Evolutionary conservation across 2,329 filamentous ascomycete species (phyloP).

Genomic region (Eutypella sp.): DNA sequence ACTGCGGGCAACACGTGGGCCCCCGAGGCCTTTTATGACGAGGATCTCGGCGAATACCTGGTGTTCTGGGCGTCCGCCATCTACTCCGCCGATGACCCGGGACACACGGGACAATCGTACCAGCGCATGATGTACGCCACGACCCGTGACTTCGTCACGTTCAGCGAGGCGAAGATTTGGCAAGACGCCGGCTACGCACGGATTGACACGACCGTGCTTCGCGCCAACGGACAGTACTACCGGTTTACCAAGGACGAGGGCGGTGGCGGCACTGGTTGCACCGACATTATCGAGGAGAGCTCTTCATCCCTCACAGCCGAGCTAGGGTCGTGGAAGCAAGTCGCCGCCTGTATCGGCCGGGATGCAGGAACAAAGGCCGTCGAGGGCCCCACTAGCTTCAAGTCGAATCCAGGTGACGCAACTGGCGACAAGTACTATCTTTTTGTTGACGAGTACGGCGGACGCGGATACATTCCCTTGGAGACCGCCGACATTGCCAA

Average conservation of each 20-base stretch:
- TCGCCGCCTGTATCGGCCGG: conserved; percentile 44
- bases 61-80: conserved; percentile 45
- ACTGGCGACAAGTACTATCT: conserved; percentile 51
- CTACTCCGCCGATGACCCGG: conserved; percentile 35
- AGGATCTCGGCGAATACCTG: conserved; percentile 34
- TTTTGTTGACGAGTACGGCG: conserved; percentile 49
- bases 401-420: conserved; percentile 42
- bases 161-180: conserved; percentile 42
- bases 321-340: conserved; percentile 37
- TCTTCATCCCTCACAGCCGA: conserved; percentile 36
- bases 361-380: conserved; percentile 44
- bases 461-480: conserved; percentile 48
- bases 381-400: conserved; percentile 49
- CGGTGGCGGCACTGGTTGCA: conserved; percentile 42
- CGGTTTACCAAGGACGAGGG: conserved; percentile 54
- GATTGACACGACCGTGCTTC: conserved; percentile 48
- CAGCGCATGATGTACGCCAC: conserved; percentile 50
- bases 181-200: conserved; percentile 46
- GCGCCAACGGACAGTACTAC: conserved; percentile 37
- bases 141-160: conserved; percentile 46
- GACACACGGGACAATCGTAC: conserved; percentile 39
- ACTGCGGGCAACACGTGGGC: conserved; percentile 51
- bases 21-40: conserved; percentile 46
- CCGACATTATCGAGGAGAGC: conserved; percentile 50
- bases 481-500: conserved; percentile 45